These are phyloP conservation scores for Alternaria gansuensis DNA, from an alignment of 2,329 filamentous ascomycete genomes.

Conservation along the genomic window DNA sequence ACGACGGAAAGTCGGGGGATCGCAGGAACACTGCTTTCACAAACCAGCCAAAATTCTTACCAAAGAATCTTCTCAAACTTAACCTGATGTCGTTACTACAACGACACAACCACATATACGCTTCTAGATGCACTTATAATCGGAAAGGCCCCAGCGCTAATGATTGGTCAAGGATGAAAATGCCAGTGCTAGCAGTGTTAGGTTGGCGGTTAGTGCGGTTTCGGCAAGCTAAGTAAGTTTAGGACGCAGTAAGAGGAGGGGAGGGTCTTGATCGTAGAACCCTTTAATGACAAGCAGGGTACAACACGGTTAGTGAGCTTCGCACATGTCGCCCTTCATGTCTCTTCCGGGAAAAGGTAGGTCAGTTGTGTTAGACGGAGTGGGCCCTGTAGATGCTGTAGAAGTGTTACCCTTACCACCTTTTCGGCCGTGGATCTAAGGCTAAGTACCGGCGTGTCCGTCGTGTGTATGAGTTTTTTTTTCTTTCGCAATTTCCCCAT, in stretches of 20 bases:
- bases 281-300: no score
- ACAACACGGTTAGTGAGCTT: no score
- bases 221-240: background rate
- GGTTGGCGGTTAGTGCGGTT: background rate
- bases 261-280: background rate
- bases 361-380: no score
- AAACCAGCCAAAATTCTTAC: slow-evolving; percentile 30
- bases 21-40: slow-evolving; percentile 36
- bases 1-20: slow-evolving; percentile 13
- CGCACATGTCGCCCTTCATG: no score
- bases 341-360: no score
- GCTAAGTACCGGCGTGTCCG: no score
- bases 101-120: background rate
- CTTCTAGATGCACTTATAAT: background rate
- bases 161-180: slow-evolving; percentile 3
- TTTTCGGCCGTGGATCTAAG: no score
- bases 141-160: slow-evolving; percentile 13
- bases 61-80: slow-evolving; percentile 38
- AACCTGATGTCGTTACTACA: slow-evolving; percentile 23
- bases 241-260: background rate
- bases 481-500: background rate
- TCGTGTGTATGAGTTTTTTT: no score
- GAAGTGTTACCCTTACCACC: no score
- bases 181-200: background rate
- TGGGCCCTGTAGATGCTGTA: no score